Conservation (phyloP, 1,139 yeast species). For the Sugiyamaella pinicola region DNA sequence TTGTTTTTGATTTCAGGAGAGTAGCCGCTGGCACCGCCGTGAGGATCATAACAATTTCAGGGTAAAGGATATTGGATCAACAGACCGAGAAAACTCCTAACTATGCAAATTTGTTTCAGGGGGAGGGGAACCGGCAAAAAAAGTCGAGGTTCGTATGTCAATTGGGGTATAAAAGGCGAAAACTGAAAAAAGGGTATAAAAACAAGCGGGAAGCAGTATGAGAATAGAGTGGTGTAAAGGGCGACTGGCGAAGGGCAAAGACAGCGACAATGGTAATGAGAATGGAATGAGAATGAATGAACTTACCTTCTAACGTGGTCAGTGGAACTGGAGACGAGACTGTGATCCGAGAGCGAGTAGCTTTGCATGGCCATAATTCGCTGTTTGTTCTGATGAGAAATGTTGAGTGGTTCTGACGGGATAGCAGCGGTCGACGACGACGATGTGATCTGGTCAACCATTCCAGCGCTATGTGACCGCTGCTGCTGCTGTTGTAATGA, state of each 20-base stretch:
- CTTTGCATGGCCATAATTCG: conserved; percentile 22
- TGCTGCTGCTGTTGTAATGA: conserved; percentile 15
- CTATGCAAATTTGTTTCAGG: conserved; percentile 11
- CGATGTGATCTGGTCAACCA: background rate
- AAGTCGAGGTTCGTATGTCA: too few species aligned
- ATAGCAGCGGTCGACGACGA: background rate
- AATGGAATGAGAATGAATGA: background rate
- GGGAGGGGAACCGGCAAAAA: background rate
- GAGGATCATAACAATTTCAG: background rate
- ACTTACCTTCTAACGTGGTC: conserved; percentile 14
- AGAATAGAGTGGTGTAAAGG: too few species aligned
- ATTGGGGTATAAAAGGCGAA: background rate
- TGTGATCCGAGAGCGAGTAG: conserved; percentile 19
- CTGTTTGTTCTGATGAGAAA: conserved; percentile 13
- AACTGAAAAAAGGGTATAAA: background rate
- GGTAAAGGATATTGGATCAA: background rate
- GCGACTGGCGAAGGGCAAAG: background rate
- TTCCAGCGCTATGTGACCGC: conserved; percentile 14
- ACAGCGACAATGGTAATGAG: too few species aligned
- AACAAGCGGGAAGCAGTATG: too few species aligned
- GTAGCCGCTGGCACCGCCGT: too few species aligned
- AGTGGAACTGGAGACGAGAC: conserved; percentile 14
- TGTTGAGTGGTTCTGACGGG: background rate
- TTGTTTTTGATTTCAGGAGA: too few species aligned
- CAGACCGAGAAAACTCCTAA: too few species aligned